A percentile compares a stretch with the other conserved stretches of the same genome.
phyloP scores from a whole-genome alignment of 495 filamentous ascomycete genomes.

The Polyplosphaeria fusca region DNA sequence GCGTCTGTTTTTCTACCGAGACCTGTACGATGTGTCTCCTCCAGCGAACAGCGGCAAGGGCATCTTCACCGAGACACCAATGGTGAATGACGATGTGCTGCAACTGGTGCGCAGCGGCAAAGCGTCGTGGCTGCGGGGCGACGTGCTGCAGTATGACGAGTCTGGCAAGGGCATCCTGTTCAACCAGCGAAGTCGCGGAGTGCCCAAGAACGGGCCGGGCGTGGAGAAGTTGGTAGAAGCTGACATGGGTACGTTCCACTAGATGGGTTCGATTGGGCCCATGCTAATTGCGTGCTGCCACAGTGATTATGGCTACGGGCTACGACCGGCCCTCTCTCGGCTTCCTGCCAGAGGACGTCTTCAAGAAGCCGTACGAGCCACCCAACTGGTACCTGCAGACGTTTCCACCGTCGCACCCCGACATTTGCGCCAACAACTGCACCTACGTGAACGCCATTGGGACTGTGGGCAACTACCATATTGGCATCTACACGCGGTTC shows the following conservation, averaged over 20 bases:
- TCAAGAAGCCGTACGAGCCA: constrained; percentile 66
- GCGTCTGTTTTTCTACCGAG: constrained; percentile 78
- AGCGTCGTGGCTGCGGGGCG: constrained; percentile 76
- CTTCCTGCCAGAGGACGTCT: constrained; percentile 70
- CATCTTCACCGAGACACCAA: constrained; percentile 77
- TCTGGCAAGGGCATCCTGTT: constrained; percentile 68
- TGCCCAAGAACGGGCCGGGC: constrained; percentile 71
- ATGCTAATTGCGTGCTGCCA: too few relatives aligned
- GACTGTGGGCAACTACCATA: constrained; percentile 79
- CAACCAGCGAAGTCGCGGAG: constrained; percentile 67
- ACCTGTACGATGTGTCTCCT: constrained; percentile 74
- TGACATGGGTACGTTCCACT: too few relatives aligned
- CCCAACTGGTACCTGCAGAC: constrained; percentile 87
- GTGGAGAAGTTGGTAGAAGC: constrained; percentile 58
- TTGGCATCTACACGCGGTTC: constrained; percentile 82
- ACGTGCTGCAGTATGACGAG: constrained; percentile 64
- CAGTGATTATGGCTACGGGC: constrained; percentile 82
- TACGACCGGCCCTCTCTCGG: constrained; percentile 67
- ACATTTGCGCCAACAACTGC: constrained; percentile 76
- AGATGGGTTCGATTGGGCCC: too few relatives aligned
- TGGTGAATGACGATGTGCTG: constrained; percentile 81
- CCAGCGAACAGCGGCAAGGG: constrained; percentile 51
- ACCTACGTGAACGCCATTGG: constrained; percentile 82
- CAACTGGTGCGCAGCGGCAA: constrained; percentile 71
- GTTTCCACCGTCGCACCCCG: constrained; percentile 65